phyloP scores from a whole-genome alignment of 257 asterid genomes.

The Solanum sejunctum region DNA sequence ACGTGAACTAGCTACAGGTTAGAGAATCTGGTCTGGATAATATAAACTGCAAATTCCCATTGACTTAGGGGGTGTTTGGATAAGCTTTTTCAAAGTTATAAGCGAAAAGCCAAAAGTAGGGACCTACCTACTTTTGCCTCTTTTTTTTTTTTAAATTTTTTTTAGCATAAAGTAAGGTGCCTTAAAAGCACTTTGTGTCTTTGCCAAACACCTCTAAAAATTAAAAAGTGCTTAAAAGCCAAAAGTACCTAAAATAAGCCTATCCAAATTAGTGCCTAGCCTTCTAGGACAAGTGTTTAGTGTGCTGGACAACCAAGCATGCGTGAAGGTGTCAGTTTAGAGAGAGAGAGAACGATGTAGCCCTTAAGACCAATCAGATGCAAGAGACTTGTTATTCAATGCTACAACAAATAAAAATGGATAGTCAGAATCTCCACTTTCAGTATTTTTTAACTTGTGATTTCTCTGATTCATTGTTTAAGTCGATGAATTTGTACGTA shows the following conservation, averaged over 20 bases:
- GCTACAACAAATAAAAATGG: neutral
- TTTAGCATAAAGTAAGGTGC: too few species aligned
- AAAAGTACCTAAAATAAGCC: too few species aligned
- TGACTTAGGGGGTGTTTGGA: neutral
- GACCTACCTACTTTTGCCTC: too few species aligned
- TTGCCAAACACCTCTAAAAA: too few species aligned
- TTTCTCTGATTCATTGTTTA: neutral
- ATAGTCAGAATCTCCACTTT: neutral
- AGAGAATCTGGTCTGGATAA: conserved; percentile 1
- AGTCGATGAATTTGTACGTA: neutral
- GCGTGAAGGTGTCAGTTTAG: neutral
- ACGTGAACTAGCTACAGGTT: conserved; percentile 93
- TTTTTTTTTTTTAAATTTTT: too few species aligned
- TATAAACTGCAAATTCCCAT: neutral
- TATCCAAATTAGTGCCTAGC: neutral
- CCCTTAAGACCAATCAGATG: neutral
- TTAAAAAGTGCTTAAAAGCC: too few species aligned
- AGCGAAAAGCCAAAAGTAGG: too few species aligned
- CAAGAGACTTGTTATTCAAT: neutral
- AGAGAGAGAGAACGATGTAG: neutral
- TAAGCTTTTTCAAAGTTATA: too few species aligned
- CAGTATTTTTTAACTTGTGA: neutral
- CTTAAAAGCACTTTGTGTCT: too few species aligned
- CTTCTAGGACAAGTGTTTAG: neutral
- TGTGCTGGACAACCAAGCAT: neutral